Conservation (phyloP, 2,329 filamentous ascomycete species). For the Phialocephala subalpina region DNA sequence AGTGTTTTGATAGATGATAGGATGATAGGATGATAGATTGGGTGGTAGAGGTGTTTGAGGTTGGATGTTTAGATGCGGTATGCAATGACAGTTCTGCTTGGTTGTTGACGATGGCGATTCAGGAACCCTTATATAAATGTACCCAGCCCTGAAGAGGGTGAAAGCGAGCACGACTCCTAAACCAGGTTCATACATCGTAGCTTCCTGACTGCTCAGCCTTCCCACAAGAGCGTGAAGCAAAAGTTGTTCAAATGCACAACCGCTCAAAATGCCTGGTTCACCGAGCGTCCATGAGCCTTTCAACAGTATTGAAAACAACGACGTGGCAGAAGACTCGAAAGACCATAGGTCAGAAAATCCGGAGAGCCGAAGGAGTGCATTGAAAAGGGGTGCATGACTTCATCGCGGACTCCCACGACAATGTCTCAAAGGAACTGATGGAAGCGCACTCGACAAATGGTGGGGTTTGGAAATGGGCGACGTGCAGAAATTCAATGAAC, state of each 20-base stretch:
- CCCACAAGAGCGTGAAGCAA: neutral
- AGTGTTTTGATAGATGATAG: neutral
- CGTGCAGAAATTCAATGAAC: neutral
- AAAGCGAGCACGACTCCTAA: neutral
- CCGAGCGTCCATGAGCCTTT: neutral
- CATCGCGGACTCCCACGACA: neutral
- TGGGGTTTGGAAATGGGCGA: neutral
- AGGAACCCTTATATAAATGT: neutral
- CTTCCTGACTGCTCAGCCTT: constrained; percentile 5
- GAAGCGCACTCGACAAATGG: neutral
- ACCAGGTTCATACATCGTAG: neutral
- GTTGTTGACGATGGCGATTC: neutral
- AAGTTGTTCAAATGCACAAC: too few relatives aligned
- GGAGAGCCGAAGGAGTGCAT: neutral
- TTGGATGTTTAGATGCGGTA: neutral
- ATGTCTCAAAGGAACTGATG: neutral
- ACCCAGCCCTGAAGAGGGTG: neutral
- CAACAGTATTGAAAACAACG: neutral
- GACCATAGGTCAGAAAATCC: neutral
- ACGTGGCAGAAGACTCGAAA: neutral
- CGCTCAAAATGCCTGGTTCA: neutral
- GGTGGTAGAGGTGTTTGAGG: neutral
- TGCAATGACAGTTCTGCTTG: neutral
- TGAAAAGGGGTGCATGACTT: neutral
- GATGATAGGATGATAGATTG: neutral